Percentiles rank a stretch among this genome's conserved stretches.
Evolutionary conservation across 805 yeast genomes (phyloP).

Genomic region (Candida ipomoeae): DNA sequence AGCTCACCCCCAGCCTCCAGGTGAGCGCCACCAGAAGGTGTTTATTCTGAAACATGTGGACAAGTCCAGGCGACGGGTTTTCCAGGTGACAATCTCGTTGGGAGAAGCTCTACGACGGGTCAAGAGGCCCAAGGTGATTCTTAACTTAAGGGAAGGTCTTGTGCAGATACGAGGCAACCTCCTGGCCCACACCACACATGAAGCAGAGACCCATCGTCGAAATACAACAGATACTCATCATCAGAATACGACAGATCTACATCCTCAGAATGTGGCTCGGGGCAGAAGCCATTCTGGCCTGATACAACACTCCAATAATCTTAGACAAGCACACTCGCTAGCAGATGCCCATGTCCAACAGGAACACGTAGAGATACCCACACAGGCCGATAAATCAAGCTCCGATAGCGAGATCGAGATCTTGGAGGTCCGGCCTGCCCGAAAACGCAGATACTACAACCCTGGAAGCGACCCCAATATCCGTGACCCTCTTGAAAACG

Average conservation of each 20-base stretch:
- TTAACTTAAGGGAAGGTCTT: background rate
- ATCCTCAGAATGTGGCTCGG: no score
- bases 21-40: background rate
- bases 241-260: no score
- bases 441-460: background rate
- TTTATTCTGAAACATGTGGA: background rate
- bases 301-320: background rate
- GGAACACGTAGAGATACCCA: background rate
- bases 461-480: background rate
- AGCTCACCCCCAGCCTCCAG: background rate
- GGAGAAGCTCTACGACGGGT: conserved; percentile 6
- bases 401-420: conserved; percentile 17
- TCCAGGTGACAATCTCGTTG: background rate
- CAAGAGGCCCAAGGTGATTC: background rate
- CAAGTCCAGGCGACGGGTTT: background rate
- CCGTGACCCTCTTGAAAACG: background rate
- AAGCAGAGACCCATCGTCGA: no score
- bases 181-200: background rate
- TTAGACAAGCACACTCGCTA: background rate
- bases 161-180: background rate
- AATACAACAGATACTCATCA: no score
- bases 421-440: conserved; percentile 11
- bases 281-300: no score
- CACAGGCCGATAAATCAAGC: background rate
- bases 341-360: background rate